These are phyloP conservation scores for Colletotrichum sp. DNA, from an alignment of 2,329 filamentous ascomycete species.

Conservation along the genomic window DNA sequence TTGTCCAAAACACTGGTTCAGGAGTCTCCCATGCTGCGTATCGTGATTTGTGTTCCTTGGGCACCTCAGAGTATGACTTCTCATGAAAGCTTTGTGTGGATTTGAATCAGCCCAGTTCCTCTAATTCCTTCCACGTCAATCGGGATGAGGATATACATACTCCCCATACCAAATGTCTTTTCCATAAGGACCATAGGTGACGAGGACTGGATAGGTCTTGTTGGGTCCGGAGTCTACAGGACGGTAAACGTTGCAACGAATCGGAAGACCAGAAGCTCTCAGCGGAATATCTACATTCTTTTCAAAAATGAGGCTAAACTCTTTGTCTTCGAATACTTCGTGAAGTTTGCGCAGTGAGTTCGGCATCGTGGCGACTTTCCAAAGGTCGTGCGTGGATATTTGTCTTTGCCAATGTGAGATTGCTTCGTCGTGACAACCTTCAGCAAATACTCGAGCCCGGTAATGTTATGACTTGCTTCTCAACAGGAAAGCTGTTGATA, in stretches of 20 bases:
- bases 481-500: too few species aligned
- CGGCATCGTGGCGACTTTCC: neutral
- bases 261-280: conserved; percentile 30
- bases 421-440: too few species aligned
- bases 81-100: too few species aligned
- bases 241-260: conserved; percentile 43
- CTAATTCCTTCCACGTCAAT: too few species aligned
- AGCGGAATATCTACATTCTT: conserved; percentile 38
- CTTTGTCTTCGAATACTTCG: neutral
- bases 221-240: conserved; percentile 27
- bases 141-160: conserved; percentile 34
- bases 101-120: too few species aligned
- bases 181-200: conserved; percentile 76
- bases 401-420: too few species aligned
- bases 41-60: conserved; percentile 54
- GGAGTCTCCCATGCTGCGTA: conserved; percentile 66
- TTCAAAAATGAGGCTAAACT: conserved; percentile 34
- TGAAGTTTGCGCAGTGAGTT: neutral
- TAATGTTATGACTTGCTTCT: too few species aligned
- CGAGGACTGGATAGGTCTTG: conserved; percentile 58
- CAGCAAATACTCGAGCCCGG: too few species aligned
- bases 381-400: neutral
- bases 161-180: conserved; percentile 72
- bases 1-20: conserved; percentile 61
- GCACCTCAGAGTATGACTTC: conserved; percentile 52